A percentile compares a stretch with the other conserved stretches of the same genome.
These are phyloP conservation scores for Mercurialis annua DNA, from an alignment of 345 rosid species.

Conservation along the genomic window DNA sequence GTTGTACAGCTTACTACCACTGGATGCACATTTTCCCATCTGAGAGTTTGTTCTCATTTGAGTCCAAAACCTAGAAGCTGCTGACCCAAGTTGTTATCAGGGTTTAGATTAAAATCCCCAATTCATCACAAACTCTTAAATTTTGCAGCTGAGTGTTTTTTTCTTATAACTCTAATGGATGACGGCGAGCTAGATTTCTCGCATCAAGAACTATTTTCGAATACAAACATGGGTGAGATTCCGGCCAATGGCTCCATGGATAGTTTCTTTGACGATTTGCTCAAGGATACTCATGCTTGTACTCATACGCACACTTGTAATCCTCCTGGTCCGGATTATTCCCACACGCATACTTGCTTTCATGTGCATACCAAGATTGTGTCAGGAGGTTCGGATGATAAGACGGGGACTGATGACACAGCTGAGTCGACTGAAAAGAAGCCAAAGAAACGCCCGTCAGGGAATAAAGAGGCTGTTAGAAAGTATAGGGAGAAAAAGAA, in stretches of 20 bases:
- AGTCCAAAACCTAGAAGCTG: not conserved
- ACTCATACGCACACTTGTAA: conserved; percentile 94
- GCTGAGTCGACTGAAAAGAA: conserved; percentile 66
- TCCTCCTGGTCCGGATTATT: conserved; percentile 84
- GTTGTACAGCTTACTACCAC: conserved; percentile 2
- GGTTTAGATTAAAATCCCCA: conserved; percentile 21
- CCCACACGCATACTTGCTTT: conserved; percentile 86
- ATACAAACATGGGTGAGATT: conserved; percentile 51
- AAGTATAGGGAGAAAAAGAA: conserved; percentile 98
- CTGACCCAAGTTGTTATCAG: conserved; percentile 13
- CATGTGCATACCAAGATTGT: conserved; percentile 90
- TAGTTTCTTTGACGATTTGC: conserved; percentile 53
- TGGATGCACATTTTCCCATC: not conserved
- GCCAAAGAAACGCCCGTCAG: conserved; percentile 65
- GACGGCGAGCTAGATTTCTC: conserved; percentile 94
- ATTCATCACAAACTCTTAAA: not conserved
- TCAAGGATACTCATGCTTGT: conserved; percentile 69
- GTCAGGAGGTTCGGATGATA: conserved; percentile 56
- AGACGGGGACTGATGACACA: conserved; percentile 63
- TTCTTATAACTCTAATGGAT: conserved; percentile 49
- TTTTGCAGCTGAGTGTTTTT: not conserved
- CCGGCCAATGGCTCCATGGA: conserved; percentile 75
- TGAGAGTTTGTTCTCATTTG: conserved; percentile 6
- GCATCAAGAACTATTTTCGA: conserved; percentile 63
- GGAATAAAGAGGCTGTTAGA: conserved; percentile 88